Evolutionary conservation across 2,329 filamentous ascomycete species (phyloP), one percentile per base, ranked within the genome.

Genomic region (Coleophoma cylindrospora): DNA sequence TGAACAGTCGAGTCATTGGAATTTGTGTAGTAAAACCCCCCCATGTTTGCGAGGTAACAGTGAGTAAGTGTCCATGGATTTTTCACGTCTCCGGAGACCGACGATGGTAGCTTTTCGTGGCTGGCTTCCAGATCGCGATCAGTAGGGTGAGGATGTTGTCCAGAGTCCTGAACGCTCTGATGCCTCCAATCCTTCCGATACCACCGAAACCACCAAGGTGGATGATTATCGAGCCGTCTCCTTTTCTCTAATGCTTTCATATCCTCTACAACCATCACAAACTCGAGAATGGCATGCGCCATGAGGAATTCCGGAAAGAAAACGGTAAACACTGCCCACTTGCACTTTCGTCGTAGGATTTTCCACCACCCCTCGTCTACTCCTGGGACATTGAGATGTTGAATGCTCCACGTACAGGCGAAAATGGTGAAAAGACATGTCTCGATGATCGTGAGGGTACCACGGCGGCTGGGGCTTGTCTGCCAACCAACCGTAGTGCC

Each of bases 401-500:
- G 47, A 15, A 54, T 33, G 15, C 53, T 48, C 56, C 53, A 58
- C 13, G 53, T 54, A 43, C 56, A 57, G 4, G 50, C 33, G 19
- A 57, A 34, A 27, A 57, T 51, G 19, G 53, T 50, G 32, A 44
- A 41, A 13, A 57, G 33, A 40, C 50, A 60, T 17, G 47, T 52
- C 51, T 54, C 56, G 15, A 58, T 9, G 34, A 59, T 55, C 17
- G 51, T 45, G 19, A 58, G 19, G 2, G 57, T 59, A 4, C 57
- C 56, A 11, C 54, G 47, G 11, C 49, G 47, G 9, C 32, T 40
- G 17, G 48, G 48, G 27, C 9, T 7, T 12, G 37, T 40, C 7
- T 4, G 9, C 47, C 47, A 49, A 13, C 40, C 40, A 12, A 43
- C 40, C 34, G 10, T 10, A 36, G 34, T n/a, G 34, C n/a, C 34